Evolutionary conservation across 1,284 basidiomycete genomes (phyloP).

Genomic region (Heterobasidion parviporum): DNA sequence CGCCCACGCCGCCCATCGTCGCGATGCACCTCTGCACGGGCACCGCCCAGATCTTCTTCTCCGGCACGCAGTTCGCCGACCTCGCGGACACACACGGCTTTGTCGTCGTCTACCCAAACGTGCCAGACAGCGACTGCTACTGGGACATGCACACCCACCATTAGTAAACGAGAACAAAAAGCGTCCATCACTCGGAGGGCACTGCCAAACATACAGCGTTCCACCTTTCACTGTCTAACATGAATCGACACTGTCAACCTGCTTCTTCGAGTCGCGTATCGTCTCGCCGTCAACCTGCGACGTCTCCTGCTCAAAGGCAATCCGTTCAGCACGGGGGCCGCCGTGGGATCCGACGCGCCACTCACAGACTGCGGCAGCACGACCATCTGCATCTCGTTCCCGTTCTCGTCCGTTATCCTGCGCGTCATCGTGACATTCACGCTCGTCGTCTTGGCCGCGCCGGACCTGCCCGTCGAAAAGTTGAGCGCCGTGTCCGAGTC

Average conservation of each 20-base stretch:
- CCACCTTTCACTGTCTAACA: no score
- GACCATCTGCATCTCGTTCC: not conserved
- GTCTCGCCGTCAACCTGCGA: no score
- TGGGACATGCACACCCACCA: slow-evolving; percentile 34
- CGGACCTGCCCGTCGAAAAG: not conserved
- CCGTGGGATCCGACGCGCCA: no score
- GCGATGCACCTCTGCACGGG: slow-evolving; percentile 46
- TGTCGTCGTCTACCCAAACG: slow-evolving; percentile 38
- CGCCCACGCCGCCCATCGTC: slow-evolving; percentile 38
- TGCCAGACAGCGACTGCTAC: slow-evolving; percentile 39
- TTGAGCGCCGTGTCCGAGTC: not conserved
- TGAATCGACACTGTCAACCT: no score
- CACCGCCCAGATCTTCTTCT: slow-evolving; percentile 43
- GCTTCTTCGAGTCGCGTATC: no score
- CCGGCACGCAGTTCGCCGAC: slow-evolving; percentile 37
- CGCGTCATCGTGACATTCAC: not conserved
- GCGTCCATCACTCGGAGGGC: no score
- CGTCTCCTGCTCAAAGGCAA: no score
- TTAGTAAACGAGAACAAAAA: no score
- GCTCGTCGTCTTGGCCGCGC: not conserved
- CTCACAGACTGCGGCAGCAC: not conserved
- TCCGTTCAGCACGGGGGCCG: no score
- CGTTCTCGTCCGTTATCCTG: not conserved
- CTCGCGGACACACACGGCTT: slow-evolving; percentile 38
- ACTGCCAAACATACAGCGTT: no score